A percentile compares a stretch with the other conserved stretches of the same genome.
Evolutionary conservation across 768 basidiomycete genomes (phyloP).

Genomic region (Suillus clintonianus): DNA sequence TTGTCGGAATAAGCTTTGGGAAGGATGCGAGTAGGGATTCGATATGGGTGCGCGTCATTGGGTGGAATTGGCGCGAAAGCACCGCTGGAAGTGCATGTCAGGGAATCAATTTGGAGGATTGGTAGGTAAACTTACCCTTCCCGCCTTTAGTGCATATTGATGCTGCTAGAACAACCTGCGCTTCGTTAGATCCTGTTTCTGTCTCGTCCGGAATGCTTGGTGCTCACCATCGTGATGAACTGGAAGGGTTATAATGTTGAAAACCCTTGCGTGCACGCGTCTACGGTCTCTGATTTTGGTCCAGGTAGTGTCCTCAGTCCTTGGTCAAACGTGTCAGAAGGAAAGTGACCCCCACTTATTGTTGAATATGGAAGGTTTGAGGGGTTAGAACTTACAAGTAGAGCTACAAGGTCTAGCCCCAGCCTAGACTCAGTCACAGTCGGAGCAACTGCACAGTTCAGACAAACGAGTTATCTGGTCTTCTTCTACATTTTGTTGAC

Average conservation of each 20-base stretch:
- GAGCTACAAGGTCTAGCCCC: too few species aligned
- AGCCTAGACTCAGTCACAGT: too few species aligned
- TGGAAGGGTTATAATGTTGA: background rate
- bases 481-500: background rate
- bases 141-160: conserved; percentile 95
- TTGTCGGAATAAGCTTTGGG: conserved; percentile 94
- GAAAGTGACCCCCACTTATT: background rate
- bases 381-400: background rate
- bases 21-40: conserved; percentile 96
- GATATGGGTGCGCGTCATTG: conserved; percentile 88
- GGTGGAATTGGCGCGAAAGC: conserved; percentile 93
- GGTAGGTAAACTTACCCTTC: conserved; percentile 65
- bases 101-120: background rate
- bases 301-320: background rate
- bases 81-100: conserved; percentile 61
- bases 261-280: background rate
- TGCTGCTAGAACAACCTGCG: conserved; percentile 87
- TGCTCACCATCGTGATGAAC: background rate
- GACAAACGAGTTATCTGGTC: background rate
- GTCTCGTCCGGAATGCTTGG: background rate
- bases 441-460: background rate
- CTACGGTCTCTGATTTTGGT: background rate
- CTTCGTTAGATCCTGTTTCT: background rate
- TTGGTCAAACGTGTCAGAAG: background rate
- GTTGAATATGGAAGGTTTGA: background rate